Base-by-base conservation (phyloP, 148 eudicot genomes). In the Mesembryanthemum crystallinum region DNA sequence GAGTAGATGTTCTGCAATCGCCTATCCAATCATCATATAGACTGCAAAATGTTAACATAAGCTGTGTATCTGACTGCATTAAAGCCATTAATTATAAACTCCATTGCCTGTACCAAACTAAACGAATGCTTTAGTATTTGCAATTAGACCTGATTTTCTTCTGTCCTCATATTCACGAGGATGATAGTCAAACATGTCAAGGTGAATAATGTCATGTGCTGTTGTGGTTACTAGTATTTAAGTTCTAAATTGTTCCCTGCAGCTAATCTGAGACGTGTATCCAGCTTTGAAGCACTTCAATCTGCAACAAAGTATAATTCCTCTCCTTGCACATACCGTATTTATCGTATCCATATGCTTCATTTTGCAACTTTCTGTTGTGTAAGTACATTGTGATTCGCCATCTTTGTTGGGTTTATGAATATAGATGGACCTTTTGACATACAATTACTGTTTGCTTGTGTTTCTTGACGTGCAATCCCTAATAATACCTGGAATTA, bases 211-310 rank as follows among this genome's bases (percentile, higher is more conserved):
- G 29, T 39, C 43, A 25, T 71, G 55, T 66, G 67, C 4, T 55
- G 18, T 28, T n/a, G n/a, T 45, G 25, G 20, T 5, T 15, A 21
- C 12, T 21, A 73, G 55, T 73, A 39, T 55, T 58, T 81, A 69
- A 77, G 32, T 29, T 35, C 45, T 72, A 30, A 67, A 32, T 43
- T 81, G 12, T 71, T 52, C 42, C 68, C 75, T 82, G 85, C 89
- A 89, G 93, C 88, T 67, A 86, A 89, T 78, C 37, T 89, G 85
- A 87, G 91, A 78, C 91, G 91, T 55, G 73, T 86, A 76, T 87
- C 93, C 72, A 89, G 93, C 76, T 81, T 89, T 86, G 93, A 89
- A 70, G 91, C 87, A 65, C 87, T 89, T 39, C 93, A 89, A 57
- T 87, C 87, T 27, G 86, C 88, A 21, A 81, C 91, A 52, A 89